Percentiles rank a stretch among this genome's conserved stretches.
phyloP scores from a whole-genome alignment of 441 rosid species.

The Brassica balearica region DNA sequence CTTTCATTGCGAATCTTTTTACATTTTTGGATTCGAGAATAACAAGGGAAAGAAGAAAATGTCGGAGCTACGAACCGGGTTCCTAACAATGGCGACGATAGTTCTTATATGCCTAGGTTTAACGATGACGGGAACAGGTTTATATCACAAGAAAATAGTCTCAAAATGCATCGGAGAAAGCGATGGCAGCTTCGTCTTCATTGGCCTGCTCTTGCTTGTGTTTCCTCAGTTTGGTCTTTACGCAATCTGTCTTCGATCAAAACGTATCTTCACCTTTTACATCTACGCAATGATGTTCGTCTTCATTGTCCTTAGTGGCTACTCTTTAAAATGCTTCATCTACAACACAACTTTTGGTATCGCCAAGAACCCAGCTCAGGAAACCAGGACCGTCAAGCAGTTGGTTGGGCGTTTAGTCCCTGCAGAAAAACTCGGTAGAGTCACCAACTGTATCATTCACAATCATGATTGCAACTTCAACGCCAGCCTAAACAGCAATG shows the following conservation, averaged over 20 bases:
- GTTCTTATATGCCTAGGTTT: slow-evolving; percentile 33
- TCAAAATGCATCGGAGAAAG: slow-evolving; percentile 32
- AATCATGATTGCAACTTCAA: slow-evolving; percentile 40
- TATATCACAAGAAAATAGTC: slow-evolving; percentile 28
- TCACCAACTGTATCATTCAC: slow-evolving; percentile 26
- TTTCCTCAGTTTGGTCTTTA: slow-evolving; percentile 39
- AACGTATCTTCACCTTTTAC: slow-evolving; percentile 29
- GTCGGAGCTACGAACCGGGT: slow-evolving; percentile 37
- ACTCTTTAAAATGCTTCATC: slow-evolving; percentile 35
- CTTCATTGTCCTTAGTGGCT: slow-evolving; percentile 20
- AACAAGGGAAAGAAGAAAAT: slow-evolving; percentile 1
- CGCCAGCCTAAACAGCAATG: slow-evolving; percentile 40
- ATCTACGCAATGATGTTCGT: slow-evolving; percentile 33
- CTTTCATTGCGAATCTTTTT: not conserved
- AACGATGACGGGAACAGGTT: slow-evolving; percentile 32
- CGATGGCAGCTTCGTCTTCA: slow-evolving; percentile 4
- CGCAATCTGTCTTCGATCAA: slow-evolving; percentile 37
- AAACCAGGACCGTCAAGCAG: slow-evolving; percentile 27
- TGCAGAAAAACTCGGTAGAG: slow-evolving; percentile 3
- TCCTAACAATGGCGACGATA: slow-evolving; percentile 40
- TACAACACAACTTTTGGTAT: slow-evolving; percentile 35
- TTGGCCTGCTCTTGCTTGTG: slow-evolving; percentile 33
- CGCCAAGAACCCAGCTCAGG: slow-evolving; percentile 37
- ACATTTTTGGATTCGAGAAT: not conserved
- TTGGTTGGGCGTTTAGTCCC: slow-evolving; percentile 34